Percentiles rank a stretch among this genome's conserved stretches.
phyloP scores from a whole-genome alignment of 2,329 filamentous ascomycete species.

The Aspergillus felis region DNA sequence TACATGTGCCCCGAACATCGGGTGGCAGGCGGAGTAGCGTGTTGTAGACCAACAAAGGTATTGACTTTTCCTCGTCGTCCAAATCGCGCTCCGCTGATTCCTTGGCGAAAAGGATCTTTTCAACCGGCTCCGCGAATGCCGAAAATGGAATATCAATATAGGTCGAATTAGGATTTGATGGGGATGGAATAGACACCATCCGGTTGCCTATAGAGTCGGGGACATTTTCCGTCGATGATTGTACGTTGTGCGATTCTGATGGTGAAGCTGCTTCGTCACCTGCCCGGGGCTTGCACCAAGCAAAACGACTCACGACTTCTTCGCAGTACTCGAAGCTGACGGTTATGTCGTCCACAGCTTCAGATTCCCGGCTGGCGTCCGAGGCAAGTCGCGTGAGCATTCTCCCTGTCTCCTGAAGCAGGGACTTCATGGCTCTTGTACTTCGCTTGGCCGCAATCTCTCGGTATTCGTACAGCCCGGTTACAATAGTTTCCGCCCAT shows the following conservation, averaged over 20 bases:
- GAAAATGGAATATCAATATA: constrained; percentile 64
- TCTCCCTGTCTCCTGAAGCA: constrained; percentile 65
- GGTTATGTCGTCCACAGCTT: constrained; percentile 35
- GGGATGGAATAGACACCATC: constrained; percentile 45
- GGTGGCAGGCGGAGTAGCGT: constrained; percentile 71
- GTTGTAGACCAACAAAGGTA: constrained; percentile 73
- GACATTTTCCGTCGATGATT: constrained; percentile 1
- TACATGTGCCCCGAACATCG: constrained; percentile 79
- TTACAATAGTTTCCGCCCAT: constrained; percentile 85
- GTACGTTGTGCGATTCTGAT: background rate
- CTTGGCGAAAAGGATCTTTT: constrained; percentile 67
- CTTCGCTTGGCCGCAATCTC: constrained; percentile 70
- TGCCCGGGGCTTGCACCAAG: constrained; percentile 62
- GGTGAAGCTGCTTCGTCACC: background rate
- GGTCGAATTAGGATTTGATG: constrained; percentile 34
- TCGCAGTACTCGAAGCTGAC: constrained; percentile 76
- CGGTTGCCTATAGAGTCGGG: constrained; percentile 18
- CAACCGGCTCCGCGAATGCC: constrained; percentile 68
- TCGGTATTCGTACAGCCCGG: constrained; percentile 84
- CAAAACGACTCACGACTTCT: constrained; percentile 68
- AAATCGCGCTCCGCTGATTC: constrained; percentile 54
- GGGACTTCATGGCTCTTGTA: constrained; percentile 67
- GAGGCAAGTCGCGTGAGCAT: constrained; percentile 26
- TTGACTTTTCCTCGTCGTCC: constrained; percentile 81
- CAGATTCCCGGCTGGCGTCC: constrained; percentile 23